Evolutionary conservation across 1,139 yeast species (phyloP), one percentile per base, ranked within the genome.

Genomic region (Diutina sp.): DNA sequence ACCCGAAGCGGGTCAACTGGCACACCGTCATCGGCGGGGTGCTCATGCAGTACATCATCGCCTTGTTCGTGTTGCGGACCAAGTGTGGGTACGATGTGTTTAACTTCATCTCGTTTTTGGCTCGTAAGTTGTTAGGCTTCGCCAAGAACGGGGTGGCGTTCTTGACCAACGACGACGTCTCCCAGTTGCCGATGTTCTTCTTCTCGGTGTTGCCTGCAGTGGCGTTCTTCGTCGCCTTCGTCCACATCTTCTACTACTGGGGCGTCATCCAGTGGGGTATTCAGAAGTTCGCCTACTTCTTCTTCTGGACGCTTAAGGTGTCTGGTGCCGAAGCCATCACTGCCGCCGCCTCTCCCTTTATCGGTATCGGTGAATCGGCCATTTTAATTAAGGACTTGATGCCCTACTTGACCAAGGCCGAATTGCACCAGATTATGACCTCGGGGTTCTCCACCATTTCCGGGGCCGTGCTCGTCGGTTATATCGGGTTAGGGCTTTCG

Each of bases 21-120:
- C 77, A 80, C 64, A 79, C 87, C 5, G 85, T 83, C 47, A 79
- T 82, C 61, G 78, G 82, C 41, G 87, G 87, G 50, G 73, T 65
- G 88, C 84, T 63, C 97, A 98, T 65, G 99, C 99, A 64, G 95
- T 93, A 73, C 82, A 95, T 59, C 83, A 83, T 68, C 87, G 83
- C 68, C 77, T 91, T 64, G 95, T 90, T 64, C 90, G 91, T 69
- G 91, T 90, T 64, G 97, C 90, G 76, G 90, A 91, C 77, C 91
- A 72, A 73, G 63, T 74, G 77, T 56, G 88, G 88, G 61, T 83
- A 78, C 65, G 87, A 83, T 65, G 73, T 83, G 59, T 83, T 83
- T 72, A 79, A 82, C 69, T 83, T 83, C 64, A 80, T 83, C 62
- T 80, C 85, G 44, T 72, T 74, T 58, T 73, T 83, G 64, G 86